Evolutionary conservation across 768 basidiomycete species (phyloP).

Genomic region (Tricholoma bakamatsutake): DNA sequence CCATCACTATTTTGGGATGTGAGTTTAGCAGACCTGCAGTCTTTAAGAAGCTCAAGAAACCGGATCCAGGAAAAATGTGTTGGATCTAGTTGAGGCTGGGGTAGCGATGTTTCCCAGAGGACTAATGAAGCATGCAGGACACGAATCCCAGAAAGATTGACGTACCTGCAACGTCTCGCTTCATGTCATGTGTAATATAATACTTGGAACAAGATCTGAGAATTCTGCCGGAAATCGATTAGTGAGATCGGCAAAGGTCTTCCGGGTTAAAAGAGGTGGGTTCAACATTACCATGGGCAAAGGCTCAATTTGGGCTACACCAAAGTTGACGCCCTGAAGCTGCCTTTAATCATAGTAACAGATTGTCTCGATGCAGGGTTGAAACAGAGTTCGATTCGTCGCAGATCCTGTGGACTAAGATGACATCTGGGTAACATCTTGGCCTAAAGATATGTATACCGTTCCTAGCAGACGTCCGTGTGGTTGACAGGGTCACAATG

Average conservation of each 20-base stretch:
- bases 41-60: constrained; percentile 10
- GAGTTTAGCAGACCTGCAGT: neutral
- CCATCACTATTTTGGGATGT: constrained; percentile 20
- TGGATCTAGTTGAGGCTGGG: neutral
- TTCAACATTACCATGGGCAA: neutral
- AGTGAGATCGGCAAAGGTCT: constrained; percentile 1
- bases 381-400: neutral
- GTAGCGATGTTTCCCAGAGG: neutral
- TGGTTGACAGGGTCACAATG: neutral
- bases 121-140: neutral
- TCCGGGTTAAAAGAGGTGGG: neutral
- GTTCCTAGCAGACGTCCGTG: neutral
- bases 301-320: neutral
- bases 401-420: neutral
- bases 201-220: neutral
- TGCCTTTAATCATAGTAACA: neutral
- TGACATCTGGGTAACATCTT: neutral
- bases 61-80: constrained; percentile 4
- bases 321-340: neutral
- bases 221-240: constrained; percentile 1
- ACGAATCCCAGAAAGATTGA: neutral
- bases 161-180: neutral
- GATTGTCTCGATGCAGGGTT: neutral
- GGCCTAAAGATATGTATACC: neutral
- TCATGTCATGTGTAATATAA: constrained; percentile 3